Evolutionary conservation across 2,329 filamentous ascomycete genomes (phyloP).

Genomic region (Calycina herbarum): DNA sequence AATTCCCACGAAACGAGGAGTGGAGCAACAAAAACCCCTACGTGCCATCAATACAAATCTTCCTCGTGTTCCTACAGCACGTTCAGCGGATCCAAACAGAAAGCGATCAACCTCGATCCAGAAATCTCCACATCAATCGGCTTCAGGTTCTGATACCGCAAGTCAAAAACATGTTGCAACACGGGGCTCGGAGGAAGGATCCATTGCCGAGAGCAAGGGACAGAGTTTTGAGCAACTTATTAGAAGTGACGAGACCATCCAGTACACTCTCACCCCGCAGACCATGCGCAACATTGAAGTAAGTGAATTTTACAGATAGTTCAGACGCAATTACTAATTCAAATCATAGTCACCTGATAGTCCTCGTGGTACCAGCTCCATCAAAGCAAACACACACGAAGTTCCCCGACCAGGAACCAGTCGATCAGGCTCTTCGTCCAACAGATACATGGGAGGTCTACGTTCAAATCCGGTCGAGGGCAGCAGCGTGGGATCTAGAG

Average conservation of each 20-base stretch:
- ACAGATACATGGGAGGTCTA: slow-evolving; percentile 28
- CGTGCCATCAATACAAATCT: slow-evolving; percentile 16
- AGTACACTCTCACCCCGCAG: slow-evolving; percentile 78
- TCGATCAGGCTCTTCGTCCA: slow-evolving; percentile 33
- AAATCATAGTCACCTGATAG: slow-evolving; percentile 24
- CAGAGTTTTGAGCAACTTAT: slow-evolving; percentile 78
- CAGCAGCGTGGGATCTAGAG: slow-evolving; percentile 19
- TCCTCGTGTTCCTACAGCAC: slow-evolving; percentile 23
- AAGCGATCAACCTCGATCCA: slow-evolving; percentile 34
- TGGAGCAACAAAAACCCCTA: slow-evolving; percentile 22
- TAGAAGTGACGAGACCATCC: slow-evolving; percentile 78
- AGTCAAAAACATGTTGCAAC: slow-evolving; percentile 50
- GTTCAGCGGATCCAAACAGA: slow-evolving; percentile 18
- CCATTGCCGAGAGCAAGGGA: slow-evolving; percentile 56
- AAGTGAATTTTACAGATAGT: slow-evolving; percentile 27
- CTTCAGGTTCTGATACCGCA: slow-evolving; percentile 50
- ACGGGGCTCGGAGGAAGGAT: slow-evolving; percentile 59
- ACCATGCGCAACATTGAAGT: slow-evolving; percentile 77
- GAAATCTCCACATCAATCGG: slow-evolving; percentile 41
- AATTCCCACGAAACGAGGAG: slow-evolving; percentile 15
- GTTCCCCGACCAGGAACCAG: slow-evolving; percentile 24
- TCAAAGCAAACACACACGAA: slow-evolving; percentile 16
- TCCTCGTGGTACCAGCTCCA: slow-evolving; percentile 20
- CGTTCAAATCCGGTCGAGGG: slow-evolving; percentile 23
- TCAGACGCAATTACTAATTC: slow-evolving; percentile 12